Conservation (phyloP, 2,329 filamentous ascomycete genomes). For the Xylaria arbuscula region DNA sequence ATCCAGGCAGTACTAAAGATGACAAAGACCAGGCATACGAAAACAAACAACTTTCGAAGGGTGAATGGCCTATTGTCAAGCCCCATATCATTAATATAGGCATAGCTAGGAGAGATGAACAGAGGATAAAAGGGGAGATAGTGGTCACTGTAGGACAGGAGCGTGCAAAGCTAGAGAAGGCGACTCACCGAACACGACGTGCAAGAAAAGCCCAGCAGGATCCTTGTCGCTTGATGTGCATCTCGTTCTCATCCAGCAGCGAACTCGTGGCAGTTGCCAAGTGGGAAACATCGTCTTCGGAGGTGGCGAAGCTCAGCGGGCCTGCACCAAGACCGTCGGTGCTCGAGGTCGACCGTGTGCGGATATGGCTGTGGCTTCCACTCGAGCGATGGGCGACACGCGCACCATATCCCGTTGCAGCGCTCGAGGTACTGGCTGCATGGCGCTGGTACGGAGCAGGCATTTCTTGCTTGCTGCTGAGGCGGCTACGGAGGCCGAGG, state of each 20-base stretch:
- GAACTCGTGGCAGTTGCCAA: slow-evolving; percentile 33
- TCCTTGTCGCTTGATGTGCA: slow-evolving; percentile 33
- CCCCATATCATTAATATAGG: slow-evolving; percentile 45
- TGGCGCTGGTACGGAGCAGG: slow-evolving; percentile 35
- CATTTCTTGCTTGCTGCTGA: slow-evolving; percentile 18
- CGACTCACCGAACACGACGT: slow-evolving; percentile 45
- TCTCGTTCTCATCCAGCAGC: slow-evolving; percentile 34
- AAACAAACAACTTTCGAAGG: slow-evolving; percentile 41
- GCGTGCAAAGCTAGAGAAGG: neutral
- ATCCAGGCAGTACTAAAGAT: slow-evolving; percentile 43
- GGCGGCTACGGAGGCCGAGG: neutral
- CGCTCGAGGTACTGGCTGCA: slow-evolving; percentile 22
- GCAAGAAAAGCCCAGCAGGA: slow-evolving; percentile 37
- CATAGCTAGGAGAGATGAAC: slow-evolving; percentile 6
- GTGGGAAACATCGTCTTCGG: slow-evolving; percentile 24
- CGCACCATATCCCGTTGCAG: slow-evolving; percentile 17
- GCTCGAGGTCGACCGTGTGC: slow-evolving; percentile 40
- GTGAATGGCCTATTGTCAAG: slow-evolving; percentile 41
- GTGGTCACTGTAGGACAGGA: neutral
- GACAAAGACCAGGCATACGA: slow-evolving; percentile 39
- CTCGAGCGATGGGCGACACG: slow-evolving; percentile 24
- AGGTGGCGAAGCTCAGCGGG: slow-evolving; percentile 30
- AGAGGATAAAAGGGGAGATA: neutral
- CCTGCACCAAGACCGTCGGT: slow-evolving; percentile 34
- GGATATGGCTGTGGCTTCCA: slow-evolving; percentile 25